Percentiles rank a stretch among this genome's conserved stretches.
Evolutionary conservation across 306 rosid species (phyloP).

Genomic region (Chamaecrista fasciculata): DNA sequence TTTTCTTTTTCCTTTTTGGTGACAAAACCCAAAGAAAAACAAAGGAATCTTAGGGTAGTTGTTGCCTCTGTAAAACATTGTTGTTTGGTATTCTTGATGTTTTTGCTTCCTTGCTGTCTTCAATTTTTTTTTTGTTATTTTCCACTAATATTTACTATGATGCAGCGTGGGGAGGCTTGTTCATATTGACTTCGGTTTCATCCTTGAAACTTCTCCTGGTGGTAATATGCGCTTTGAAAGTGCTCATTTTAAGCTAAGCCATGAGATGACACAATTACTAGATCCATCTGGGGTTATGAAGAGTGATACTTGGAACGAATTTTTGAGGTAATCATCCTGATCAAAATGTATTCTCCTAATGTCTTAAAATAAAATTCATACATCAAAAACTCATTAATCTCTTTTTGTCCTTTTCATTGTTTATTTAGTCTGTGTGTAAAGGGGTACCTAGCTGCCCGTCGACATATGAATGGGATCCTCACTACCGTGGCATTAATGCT

Average conservation of each 20-base stretch:
- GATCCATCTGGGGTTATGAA: conserved; percentile 72
- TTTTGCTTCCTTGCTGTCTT: conserved; percentile 4
- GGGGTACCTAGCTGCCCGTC: conserved; percentile 95
- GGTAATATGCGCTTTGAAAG: conserved; percentile 71
- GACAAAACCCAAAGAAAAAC: no score
- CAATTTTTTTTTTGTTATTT: neutral
- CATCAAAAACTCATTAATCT: conserved; percentile 23
- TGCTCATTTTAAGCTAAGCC: conserved; percentile 98
- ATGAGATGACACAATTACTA: conserved; percentile 96
- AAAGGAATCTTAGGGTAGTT: neutral
- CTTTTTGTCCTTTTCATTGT: conserved; percentile 4
- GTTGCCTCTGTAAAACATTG: neutral
- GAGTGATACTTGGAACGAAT: conserved; percentile 43
- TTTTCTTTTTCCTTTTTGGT: no score
- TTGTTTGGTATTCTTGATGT: neutral
- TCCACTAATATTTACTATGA: conserved; percentile 21
- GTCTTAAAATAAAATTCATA: neutral
- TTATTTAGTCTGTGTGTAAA: conserved; percentile 75
- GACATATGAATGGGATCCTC: conserved; percentile 82
- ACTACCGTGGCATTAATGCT: conserved; percentile 81
- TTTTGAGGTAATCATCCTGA: conserved; percentile 61
- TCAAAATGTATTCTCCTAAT: neutral
- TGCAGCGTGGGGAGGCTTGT: conserved; percentile 68
- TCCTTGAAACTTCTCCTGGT: conserved; percentile 97
- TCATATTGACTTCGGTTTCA: conserved; percentile 86